These are phyloP conservation scores for Xylariales sp. DNA, from an alignment of 2,329 filamentous ascomycete species.

Conservation along the genomic window DNA sequence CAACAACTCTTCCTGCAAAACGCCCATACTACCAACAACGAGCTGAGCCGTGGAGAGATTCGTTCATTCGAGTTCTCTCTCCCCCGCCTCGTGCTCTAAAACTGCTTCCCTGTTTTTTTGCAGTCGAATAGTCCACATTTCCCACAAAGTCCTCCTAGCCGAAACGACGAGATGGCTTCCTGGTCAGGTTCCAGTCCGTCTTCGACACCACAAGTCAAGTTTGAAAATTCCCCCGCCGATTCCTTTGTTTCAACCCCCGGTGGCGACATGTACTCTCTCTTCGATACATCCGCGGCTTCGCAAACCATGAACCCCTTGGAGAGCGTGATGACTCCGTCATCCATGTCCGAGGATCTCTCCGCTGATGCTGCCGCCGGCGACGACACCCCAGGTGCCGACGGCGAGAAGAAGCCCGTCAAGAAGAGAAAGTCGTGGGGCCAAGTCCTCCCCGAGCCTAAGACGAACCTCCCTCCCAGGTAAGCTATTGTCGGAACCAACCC, in stretches of 20 bases:
- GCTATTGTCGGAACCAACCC: conserved; percentile 13
- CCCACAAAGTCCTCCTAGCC: conserved; percentile 20
- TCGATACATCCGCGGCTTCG: conserved; percentile 29
- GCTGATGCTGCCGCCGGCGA: conserved; percentile 13
- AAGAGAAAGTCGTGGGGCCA: conserved; percentile 99
- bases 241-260: conserved; percentile 48
- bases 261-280: conserved; percentile 45
- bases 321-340: conserved; percentile 42
- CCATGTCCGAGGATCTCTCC: conserved; percentile 28
- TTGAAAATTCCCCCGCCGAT: conserved; percentile 50
- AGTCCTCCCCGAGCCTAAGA: conserved; percentile 93
- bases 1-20: conserved; percentile 7
- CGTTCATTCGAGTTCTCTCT: no score
- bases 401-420: conserved; percentile 72
- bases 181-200: conserved; percentile 30
- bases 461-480: conserved; percentile 86
- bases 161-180: conserved; percentile 31
- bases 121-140: conserved; percentile 9
- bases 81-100: no score
- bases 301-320: conserved; percentile 40
- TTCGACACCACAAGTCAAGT: conserved; percentile 41
- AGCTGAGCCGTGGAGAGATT: no score
- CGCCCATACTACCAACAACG: no score
- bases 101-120: conserved; percentile 13
- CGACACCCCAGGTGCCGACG: conserved; percentile 13